A percentile compares a stretch with the other conserved stretches of the same genome.
phyloP scores from a whole-genome alignment of 805 yeast species.

The Nakazawaea sp. region DNA sequence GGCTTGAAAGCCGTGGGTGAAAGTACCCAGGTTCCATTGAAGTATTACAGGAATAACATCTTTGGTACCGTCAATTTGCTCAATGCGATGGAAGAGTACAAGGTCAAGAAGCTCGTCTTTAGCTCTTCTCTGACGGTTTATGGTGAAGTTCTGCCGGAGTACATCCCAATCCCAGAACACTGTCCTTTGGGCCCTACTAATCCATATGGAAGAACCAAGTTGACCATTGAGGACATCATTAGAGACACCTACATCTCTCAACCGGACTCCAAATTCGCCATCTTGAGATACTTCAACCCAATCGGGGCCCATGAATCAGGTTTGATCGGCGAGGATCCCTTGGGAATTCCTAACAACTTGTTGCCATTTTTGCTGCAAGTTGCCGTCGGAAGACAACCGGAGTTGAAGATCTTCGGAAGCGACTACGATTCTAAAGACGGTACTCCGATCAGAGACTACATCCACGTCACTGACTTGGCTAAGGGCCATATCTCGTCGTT shows the following conservation, averaged over 20 bases:
- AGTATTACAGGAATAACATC: slow-evolving; percentile 64
- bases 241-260: slow-evolving; percentile 40
- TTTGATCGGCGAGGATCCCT: slow-evolving; percentile 72
- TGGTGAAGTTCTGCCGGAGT: slow-evolving; percentile 69
- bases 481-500: slow-evolving; percentile 72
- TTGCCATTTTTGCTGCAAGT: slow-evolving; percentile 75
- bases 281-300: slow-evolving; percentile 75
- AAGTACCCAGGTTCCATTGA: slow-evolving; percentile 58
- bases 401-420: slow-evolving; percentile 61
- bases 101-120: slow-evolving; percentile 55
- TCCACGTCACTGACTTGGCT: slow-evolving; percentile 77
- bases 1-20: slow-evolving; percentile 83
- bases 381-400: slow-evolving; percentile 63
- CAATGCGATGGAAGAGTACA: slow-evolving; percentile 38
- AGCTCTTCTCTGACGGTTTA: slow-evolving; percentile 80
- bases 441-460: slow-evolving; percentile 76
- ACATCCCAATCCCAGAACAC: slow-evolving; percentile 74
- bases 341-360: slow-evolving; percentile 70
- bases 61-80: slow-evolving; percentile 56
- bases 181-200: slow-evolving; percentile 72
- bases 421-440: slow-evolving; percentile 72
- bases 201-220: slow-evolving; percentile 74
- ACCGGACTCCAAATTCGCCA: slow-evolving; percentile 44
- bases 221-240: slow-evolving; percentile 54
- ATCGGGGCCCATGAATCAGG: slow-evolving; percentile 86